phyloP scores from a whole-genome alignment of 306 rosid species.

The Vicia sativa region DNA sequence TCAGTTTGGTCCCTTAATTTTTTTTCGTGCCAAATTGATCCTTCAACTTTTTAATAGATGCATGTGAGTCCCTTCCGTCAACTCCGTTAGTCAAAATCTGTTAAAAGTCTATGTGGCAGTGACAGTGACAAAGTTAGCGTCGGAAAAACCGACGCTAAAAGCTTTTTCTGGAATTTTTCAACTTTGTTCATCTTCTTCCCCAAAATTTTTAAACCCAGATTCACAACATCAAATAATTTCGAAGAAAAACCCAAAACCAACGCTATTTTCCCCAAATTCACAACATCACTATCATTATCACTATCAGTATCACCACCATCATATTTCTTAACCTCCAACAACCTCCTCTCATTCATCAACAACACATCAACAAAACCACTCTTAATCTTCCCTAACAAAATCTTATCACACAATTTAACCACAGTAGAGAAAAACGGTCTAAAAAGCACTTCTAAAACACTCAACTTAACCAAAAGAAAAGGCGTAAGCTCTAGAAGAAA shows the following conservation, averaged over 20 bases:
- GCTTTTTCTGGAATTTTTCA: no score
- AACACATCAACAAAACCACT: conserved; percentile 62
- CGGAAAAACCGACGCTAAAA: no score
- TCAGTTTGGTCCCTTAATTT: no score
- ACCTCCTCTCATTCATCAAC: conserved; percentile 56
- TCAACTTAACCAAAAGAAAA: conserved; percentile 60
- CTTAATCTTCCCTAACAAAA: conserved; percentile 71
- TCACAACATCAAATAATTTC: conserved; percentile 71
- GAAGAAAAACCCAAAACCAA: conserved; percentile 60
- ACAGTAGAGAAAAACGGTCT: conserved; percentile 56
- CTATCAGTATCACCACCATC: conserved; percentile 52
- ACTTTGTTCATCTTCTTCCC: no score
- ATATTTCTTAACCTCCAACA: conserved; percentile 60
- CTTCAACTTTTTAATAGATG: no score
- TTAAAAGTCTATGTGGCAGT: no score
- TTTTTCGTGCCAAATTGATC: no score
- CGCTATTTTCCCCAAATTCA: conserved; percentile 55
- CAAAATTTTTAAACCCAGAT: no score
- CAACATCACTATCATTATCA: no score
- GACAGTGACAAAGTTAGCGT: no score
- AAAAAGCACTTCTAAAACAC: conserved; percentile 56
- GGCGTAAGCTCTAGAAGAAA: conserved; percentile 76
- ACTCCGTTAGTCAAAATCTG: no score
- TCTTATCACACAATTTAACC: conserved; percentile 61
- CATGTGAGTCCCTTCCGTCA: no score